Conservation (phyloP, 192 early-diverging fungal species). For the Mortierella claussenii region DNA sequence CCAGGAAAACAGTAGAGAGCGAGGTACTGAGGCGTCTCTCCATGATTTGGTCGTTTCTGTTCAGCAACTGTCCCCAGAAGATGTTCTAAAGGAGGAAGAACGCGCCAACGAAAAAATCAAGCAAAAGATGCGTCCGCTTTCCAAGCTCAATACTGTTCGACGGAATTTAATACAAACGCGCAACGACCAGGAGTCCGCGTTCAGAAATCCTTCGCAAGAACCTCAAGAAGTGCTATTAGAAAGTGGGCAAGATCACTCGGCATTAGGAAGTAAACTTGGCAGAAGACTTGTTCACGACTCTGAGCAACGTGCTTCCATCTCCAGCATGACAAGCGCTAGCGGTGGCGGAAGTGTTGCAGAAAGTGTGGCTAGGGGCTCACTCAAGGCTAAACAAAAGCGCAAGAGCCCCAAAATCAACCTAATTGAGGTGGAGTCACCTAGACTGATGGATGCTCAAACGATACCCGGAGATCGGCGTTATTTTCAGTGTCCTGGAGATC, state of each 20-base stretch:
- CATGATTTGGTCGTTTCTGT: neutral
- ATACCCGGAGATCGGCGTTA: conserved; percentile 21
- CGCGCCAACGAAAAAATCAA: conserved; percentile 32
- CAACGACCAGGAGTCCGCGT: neutral
- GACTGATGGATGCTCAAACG: conserved; percentile 24
- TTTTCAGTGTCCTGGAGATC: conserved; percentile 22
- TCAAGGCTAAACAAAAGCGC: neutral
- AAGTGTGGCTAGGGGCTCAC: neutral
- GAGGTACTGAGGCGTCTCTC: neutral
- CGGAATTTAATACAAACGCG: neutral
- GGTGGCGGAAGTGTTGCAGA: neutral
- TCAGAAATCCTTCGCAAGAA: neutral
- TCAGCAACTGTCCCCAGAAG: conserved; percentile 8
- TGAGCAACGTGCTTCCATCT: too few relatives aligned
- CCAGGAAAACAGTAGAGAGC: neutral
- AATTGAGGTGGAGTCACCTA: conserved; percentile 18
- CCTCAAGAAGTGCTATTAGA: too few relatives aligned
- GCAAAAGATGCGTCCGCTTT: conserved; percentile 17
- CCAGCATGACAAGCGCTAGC: too few relatives aligned
- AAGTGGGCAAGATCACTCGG: too few relatives aligned
- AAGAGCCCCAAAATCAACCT: conserved; percentile 7
- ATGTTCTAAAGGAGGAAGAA: conserved; percentile 19
- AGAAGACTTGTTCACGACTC: too few relatives aligned
- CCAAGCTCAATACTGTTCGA: conserved; percentile 14
- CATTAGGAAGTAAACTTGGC: too few relatives aligned